Percentiles rank a stretch among this genome's conserved stretches.
phyloP scores from a whole-genome alignment of 2,329 filamentous ascomycete species.

The Mollisiaceae sp. region DNA sequence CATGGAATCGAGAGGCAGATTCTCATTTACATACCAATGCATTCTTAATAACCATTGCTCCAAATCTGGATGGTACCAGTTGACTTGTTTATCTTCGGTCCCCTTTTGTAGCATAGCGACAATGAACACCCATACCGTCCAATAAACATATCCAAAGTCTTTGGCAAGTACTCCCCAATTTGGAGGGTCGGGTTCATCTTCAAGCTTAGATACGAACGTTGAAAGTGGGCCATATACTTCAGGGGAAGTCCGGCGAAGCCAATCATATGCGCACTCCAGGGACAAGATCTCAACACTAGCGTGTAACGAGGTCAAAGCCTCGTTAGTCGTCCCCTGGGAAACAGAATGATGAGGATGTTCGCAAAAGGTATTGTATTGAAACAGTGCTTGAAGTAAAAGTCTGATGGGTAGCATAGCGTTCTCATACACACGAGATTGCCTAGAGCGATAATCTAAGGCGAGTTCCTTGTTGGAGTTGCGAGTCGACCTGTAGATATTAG shows the following conservation, averaged over 20 bases:
- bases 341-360: constrained; percentile 9
- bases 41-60: background rate
- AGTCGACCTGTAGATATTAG: constrained; percentile 25
- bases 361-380: constrained; percentile 22
- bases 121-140: constrained; percentile 34
- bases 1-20: background rate
- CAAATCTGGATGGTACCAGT: background rate
- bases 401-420: constrained; percentile 19
- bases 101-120: background rate
- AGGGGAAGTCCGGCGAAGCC: constrained; percentile 25
- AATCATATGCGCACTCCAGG: constrained; percentile 34
- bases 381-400: constrained; percentile 7
- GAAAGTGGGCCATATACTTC: constrained; percentile 20
- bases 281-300: constrained; percentile 37
- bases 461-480: constrained; percentile 35
- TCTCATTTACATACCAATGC: background rate
- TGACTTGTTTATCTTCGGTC: background rate
- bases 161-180: constrained; percentile 34
- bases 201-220: constrained; percentile 33
- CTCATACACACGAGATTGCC: constrained; percentile 31
- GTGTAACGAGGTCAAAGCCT: background rate
- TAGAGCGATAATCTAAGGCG: constrained; percentile 33
- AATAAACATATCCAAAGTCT: constrained; percentile 38
- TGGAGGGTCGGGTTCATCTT: constrained; percentile 37
- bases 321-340: background rate